Evolutionary conservation across 441 rosid genomes (phyloP), one percentile per base, ranked within the genome.

Genomic region (Codiaeum variegatum): DNA sequence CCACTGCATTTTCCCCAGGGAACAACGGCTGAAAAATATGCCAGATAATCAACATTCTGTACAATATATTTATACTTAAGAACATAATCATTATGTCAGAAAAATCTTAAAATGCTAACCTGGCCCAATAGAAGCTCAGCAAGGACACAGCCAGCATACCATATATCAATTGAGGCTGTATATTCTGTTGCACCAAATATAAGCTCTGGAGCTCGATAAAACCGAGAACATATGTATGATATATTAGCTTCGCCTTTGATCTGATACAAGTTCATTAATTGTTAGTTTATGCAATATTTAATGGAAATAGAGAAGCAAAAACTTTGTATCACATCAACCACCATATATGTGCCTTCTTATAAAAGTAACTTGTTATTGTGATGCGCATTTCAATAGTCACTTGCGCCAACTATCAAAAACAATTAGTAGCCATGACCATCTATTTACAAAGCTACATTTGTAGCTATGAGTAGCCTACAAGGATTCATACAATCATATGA

Each of bases 171-270:
- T 28, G 97, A 97, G 58, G 88, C 78, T 5, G 97, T 84, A 68
- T 92, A 94, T 80, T 94, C 98, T 0, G 99, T 94, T 71, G 99
- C 99, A 69, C 99, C 97, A 80, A 94, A 94, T 71, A 94, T 94
- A 73, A 94, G 94, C 80, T 94, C 97, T 13, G 98, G 98, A 71
- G 98, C 99, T 84, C 99, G 82, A 75, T 94, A 94, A 78, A 91
- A 94, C 83, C 99, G 87, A 3, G 99, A 92, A 82, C 99, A 95
- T 2, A 95, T 95, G 77, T 95, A 95, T 0, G 99, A 90, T 79
- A 95, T 92, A 84, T 95, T 95, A 61, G 99, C 94, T 77, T 95
- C 99, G 67, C 99, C 97, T 85, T 92, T 95, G 24, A 95, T 93
- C 99, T 94, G 84, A 68, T 74, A 56, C 54, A 60, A 47, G 24